Base-by-base conservation (phyloP, 306 rosid species). In the Astragalus membranaceus region DNA sequence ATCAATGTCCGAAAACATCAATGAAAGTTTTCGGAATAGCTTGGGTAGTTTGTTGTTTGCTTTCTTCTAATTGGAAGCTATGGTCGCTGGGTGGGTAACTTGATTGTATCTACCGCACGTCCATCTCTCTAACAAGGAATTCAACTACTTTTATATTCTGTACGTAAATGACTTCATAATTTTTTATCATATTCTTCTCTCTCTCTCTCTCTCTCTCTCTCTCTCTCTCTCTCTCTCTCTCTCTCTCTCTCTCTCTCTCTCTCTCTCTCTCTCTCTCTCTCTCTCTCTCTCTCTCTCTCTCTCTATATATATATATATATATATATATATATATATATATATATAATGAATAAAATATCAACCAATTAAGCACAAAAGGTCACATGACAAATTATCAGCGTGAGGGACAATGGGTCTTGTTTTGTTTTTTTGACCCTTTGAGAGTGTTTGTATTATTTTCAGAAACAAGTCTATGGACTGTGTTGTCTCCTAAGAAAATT, bases 21-120 rank as follows among this genome's bases (percentile, higher is more conserved):
- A 67, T 16, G 44, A 9, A 73, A 59, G 46, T 58, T 73, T 20
- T 17, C 14, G 12, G 39, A 77, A 53, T 70, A 53, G 60, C 43
- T 58, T 57, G 50, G 75, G 75, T 73, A 49, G 78, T 72, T 78
- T 72, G 59, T 37, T 72, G 78, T 79, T 60, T 43, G 37, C 8
- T 73, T 72, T 30, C 20, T 35, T 68, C 35, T 23, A 2, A 44
- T n/a, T 33, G 37, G 76, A 67, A 67, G 60, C 51, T 13, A 33
- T 1, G 66, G 75, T 67, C 44, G 68, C 15, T 64, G 32, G 35
- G 59, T 69, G 11, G 58, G 32, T 62, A 36, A 58, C 69, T 75
- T 68, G 64, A 42, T 55, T 15, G 50, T 58, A 69, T 70, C 64
- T 76, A 7, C 70, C 47, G 7, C 48, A 20, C 10, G 13, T 8